These are phyloP conservation scores for Suhomyces sp. DNA, from an alignment of 805 yeast species.

Conservation along the genomic window DNA sequence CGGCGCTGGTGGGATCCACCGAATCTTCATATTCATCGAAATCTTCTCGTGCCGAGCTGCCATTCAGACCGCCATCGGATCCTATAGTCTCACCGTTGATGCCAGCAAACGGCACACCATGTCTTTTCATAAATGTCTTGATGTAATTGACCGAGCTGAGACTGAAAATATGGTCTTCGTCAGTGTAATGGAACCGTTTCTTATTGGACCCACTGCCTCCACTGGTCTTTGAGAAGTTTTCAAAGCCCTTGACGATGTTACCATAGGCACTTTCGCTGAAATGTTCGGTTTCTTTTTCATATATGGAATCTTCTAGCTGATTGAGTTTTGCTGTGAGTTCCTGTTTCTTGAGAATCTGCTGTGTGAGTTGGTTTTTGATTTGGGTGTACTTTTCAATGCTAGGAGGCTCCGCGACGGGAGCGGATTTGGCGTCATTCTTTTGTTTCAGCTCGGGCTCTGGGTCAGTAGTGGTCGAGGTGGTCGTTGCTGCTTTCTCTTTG, in stretches of 20 bases:
- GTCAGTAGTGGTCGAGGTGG: too few relatives aligned
- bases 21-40: constrained; percentile 39
- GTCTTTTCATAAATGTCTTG: constrained; percentile 50
- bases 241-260: constrained; percentile 89
- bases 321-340: constrained; percentile 63
- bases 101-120: constrained; percentile 26
- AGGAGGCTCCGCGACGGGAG: constrained; percentile 13
- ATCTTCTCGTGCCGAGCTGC: constrained; percentile 23
- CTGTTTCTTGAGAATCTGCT: constrained; percentile 58
- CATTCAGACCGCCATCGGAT: background rate
- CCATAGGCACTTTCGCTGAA: constrained; percentile 71
- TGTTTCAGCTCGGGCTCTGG: background rate
- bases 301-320: constrained; percentile 71
- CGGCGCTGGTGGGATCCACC: constrained; percentile 22
- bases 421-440: background rate
- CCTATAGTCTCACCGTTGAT: constrained; percentile 14
- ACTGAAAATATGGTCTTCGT: constrained; percentile 79
- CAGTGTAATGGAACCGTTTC: constrained; percentile 54
- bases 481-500: background rate
- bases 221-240: constrained; percentile 60
- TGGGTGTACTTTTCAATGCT: constrained; percentile 56
- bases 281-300: constrained; percentile 73
- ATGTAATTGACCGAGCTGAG: constrained; percentile 69
- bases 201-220: constrained; percentile 29
- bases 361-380: constrained; percentile 63